Evolutionary conservation across 108 stramenopile species (phyloP).

Genomic region (Nitzschia putrida): DNA sequence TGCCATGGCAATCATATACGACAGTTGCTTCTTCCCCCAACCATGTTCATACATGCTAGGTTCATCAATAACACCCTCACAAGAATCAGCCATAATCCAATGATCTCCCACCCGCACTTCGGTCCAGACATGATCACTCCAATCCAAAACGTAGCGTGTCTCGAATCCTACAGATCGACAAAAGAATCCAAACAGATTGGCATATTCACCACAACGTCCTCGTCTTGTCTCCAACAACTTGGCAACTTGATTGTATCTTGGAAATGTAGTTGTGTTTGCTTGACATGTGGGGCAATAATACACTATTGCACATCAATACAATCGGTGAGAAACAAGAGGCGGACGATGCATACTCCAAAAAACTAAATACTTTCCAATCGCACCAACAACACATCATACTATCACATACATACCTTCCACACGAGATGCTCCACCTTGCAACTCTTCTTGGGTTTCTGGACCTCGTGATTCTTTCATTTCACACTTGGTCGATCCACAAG

Average conservation of each 20-base stretch:
- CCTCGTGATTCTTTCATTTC: constrained; percentile 58
- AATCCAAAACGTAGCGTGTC: constrained; percentile 90
- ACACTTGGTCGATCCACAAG: constrained; percentile 50
- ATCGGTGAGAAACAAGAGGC: neutral
- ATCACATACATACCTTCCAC: constrained; percentile 53
- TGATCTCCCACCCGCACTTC: constrained; percentile 80
- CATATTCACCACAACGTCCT: constrained; percentile 97
- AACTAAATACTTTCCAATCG: no score
- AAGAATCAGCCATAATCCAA: constrained; percentile 93
- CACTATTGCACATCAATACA: constrained; percentile 30
- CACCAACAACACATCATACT: no score
- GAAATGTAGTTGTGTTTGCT: constrained; percentile 75
- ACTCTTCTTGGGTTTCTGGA: constrained; percentile 65
- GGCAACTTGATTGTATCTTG: constrained; percentile 86
- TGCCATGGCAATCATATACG: constrained; percentile 67
- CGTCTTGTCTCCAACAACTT: constrained; percentile 77
- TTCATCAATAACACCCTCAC: constrained; percentile 91
- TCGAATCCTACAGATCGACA: constrained; percentile 89
- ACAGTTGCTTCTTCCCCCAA: constrained; percentile 93
- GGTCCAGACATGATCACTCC: constrained; percentile 98
- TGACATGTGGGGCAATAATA: constrained; percentile 76
- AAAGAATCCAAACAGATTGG: constrained; percentile 93
- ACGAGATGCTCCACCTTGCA: constrained; percentile 50
- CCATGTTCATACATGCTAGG: constrained; percentile 97
- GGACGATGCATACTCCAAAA: neutral